phyloP scores from a whole-genome alignment of 345 rosid species.

The Hypericum androsaemum region DNA sequence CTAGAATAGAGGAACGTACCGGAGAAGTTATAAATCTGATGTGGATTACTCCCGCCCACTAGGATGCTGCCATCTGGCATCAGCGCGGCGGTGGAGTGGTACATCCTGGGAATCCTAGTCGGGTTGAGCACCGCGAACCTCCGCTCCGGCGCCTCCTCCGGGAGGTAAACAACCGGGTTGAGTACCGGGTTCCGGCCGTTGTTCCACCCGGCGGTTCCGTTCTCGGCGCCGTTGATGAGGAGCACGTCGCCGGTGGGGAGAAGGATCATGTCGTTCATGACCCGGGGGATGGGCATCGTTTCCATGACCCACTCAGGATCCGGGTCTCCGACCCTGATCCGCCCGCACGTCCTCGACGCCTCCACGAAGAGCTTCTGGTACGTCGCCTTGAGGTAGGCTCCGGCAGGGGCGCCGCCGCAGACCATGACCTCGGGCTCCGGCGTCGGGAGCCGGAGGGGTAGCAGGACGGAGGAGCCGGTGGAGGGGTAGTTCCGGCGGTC shows the following conservation, averaged over 20 bases:
- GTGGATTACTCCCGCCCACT: conserved; percentile 80
- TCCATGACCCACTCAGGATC: conserved; percentile 67
- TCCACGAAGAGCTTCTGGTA: conserved; percentile 15
- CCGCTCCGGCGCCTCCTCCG: conserved; percentile 4
- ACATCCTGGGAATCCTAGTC: conserved; percentile 48
- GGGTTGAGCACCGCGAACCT: conserved; percentile 46
- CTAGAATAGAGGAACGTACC: conserved; percentile 16
- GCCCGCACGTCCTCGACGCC: conserved; percentile 58
- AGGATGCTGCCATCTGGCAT: conserved; percentile 59
- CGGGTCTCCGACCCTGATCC: conserved; percentile 33
- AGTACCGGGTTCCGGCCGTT: conserved; percentile 32
- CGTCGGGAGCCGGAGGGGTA: conserved; percentile 30
- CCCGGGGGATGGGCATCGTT: conserved; percentile 58
- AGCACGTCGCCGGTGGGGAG: conserved; percentile 61
- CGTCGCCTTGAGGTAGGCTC: conserved; percentile 22
- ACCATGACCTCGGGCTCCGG: conserved; percentile 52
- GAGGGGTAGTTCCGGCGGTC: conserved; percentile 82
- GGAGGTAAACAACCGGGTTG: conserved; percentile 48
- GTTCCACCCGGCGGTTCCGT: conserved; percentile 80
- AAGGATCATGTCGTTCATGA: conserved; percentile 84
- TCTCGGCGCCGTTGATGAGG: conserved; percentile 53
- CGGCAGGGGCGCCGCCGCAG: conserved; percentile 71
- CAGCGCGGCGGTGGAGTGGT: conserved; percentile 66
- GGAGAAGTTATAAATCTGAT: conserved; percentile 48
- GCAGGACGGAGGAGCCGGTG: conserved; percentile 68